phyloP scores from a whole-genome alignment of 2,329 filamentous ascomycete genomes.

The Fusarium caatingaense region DNA sequence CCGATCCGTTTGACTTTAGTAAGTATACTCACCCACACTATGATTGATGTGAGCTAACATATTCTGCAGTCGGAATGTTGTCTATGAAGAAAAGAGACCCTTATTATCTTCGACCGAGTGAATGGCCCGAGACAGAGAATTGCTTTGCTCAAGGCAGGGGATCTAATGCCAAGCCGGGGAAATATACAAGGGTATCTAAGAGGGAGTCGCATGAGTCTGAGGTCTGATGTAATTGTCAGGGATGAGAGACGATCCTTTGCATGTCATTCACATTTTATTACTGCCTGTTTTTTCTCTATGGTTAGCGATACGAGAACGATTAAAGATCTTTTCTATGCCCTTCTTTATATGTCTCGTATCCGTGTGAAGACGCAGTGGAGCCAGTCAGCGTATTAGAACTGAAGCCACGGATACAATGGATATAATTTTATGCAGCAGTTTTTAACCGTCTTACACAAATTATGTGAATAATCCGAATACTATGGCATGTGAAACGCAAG shows the following conservation, averaged over 20 bases:
- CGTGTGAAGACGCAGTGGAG: neutral
- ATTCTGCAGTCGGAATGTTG: conserved; percentile 33
- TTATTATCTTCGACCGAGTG: conserved; percentile 36
- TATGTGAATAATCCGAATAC: neutral
- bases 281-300: neutral
- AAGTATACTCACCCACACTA: neutral
- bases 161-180: conserved; percentile 27
- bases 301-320: neutral
- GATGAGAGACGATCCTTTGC: neutral
- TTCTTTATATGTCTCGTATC: neutral
- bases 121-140: conserved; percentile 37
- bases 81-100: conserved; percentile 41
- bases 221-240: conserved; percentile 23
- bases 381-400: neutral
- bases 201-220: conserved; percentile 6
- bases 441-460: neutral
- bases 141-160: conserved; percentile 42
- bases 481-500: neutral
- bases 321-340: neutral
- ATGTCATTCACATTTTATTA: neutral
- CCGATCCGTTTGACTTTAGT: conserved; percentile 41
- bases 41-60: neutral
- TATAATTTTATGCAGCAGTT: neutral
- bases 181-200: conserved; percentile 25
- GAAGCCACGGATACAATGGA: neutral